Evolutionary conservation across 1,284 basidiomycete species (phyloP).

Genomic region (Retiboletus fuscus): DNA sequence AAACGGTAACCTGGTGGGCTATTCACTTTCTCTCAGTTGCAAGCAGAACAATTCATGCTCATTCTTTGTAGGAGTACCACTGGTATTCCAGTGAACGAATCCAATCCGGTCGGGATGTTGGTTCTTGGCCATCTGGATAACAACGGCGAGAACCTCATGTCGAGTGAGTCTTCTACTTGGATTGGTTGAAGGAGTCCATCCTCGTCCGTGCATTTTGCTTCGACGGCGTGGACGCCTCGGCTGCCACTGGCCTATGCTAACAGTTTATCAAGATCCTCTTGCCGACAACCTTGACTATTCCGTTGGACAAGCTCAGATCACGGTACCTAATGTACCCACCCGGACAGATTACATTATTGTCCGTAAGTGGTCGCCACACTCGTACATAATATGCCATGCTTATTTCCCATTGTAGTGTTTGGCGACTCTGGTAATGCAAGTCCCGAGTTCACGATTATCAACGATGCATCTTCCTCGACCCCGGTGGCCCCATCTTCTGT

Average conservation of each 20-base stretch:
- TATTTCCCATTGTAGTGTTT: conserved; percentile 47
- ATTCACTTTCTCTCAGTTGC: background rate
- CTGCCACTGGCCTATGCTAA: conserved; percentile 22
- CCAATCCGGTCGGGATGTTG: conserved; percentile 63
- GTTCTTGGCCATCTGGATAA: conserved; percentile 63
- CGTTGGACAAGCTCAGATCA: conserved; percentile 62
- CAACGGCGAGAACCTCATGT: conserved; percentile 64
- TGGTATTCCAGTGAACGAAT: conserved; percentile 60
- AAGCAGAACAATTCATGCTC: background rate
- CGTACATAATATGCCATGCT: background rate
- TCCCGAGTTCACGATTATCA: conserved; percentile 56
- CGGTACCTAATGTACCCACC: conserved; percentile 64
- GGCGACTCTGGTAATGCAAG: conserved; percentile 60
- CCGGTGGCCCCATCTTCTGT: conserved; percentile 29
- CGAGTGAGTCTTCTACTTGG: conserved; percentile 55
- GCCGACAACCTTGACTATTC: conserved; percentile 67
- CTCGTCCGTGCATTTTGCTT: background rate
- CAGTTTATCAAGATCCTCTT: conserved; percentile 60
- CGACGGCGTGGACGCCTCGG: background rate
- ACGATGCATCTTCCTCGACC: conserved; percentile 38
- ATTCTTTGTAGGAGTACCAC: conserved; percentile 61
- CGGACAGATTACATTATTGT: conserved; percentile 61
- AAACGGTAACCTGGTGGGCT: conserved; percentile 70
- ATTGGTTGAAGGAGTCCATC: background rate
- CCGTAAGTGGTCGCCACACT: conserved; percentile 49